Base-by-base conservation (phyloP, 495 filamentous ascomycete species). In the Trichocladium uniseriatum region DNA sequence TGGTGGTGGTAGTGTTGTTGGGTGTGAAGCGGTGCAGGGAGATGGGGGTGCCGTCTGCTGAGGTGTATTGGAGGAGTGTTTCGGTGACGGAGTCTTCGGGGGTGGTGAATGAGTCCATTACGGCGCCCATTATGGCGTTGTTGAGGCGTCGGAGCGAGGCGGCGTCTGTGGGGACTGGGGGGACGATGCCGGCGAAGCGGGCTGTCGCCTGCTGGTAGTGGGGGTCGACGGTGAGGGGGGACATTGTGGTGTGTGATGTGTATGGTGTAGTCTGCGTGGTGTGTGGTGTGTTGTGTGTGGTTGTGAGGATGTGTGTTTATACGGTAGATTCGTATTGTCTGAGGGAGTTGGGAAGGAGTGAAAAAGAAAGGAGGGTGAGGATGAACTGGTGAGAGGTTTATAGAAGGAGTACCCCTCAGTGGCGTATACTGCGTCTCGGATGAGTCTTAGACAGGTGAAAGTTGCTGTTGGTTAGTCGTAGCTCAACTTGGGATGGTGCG, bases 11-110 rank as follows among this genome's bases (percentile, higher is more conserved):
- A 2, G 0, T 52, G 63, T 15, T 39, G 7, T 36, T n/a, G 7
- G 61, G 61, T 31, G 49, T 24, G 43, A 64, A 61, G 16, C 43
- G 58, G 27, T 53, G 47, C 11, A 64, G 46, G 18, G 53, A 38
- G 44, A 64, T 20, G 5, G 31, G 7, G 6, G 48, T 54, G 38
- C 56, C 55, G 41, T 63, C 61, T 13, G 43, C 11, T 0, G 61
- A 59, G 4, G 18, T 27, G 51, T 53, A 39, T 6, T 56, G 32
- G 43, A 52, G 47, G 3, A 36, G 53, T 13, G 51, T 57, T 32
- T 64, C 55, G 27, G 40, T 21, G 38, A 64, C 44, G 3, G 48
- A 48, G 38, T 45, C 24, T 15, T 43, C 47, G 1, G 22, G 21
- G 19, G 15, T 22, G 15, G 43, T 49, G 11, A 57, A n/a, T 10